Evolutionary conservation across 192 early-diverging fungal species (phyloP).

Genomic region (Gryganskiella cystojenkinii): DNA sequence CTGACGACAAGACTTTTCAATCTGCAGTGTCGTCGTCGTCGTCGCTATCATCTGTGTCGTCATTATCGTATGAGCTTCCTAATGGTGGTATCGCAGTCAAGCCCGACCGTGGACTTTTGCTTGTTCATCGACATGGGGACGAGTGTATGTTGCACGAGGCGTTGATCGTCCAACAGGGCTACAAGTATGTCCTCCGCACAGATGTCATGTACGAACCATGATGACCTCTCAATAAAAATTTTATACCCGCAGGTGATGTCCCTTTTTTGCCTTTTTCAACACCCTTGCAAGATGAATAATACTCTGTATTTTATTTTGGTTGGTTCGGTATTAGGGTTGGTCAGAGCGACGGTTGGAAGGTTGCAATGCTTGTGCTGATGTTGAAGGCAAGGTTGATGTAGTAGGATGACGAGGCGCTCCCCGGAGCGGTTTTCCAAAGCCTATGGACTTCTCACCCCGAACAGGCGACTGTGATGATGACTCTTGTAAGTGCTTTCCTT

Average conservation of each 20-base stretch:
- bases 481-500: neutral
- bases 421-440: slow-evolving; percentile 17
- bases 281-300: too few species aligned
- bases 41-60: slow-evolving; percentile 48
- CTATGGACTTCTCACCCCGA: slow-evolving; percentile 12
- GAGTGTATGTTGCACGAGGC: slow-evolving; percentile 72
- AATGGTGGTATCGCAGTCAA: slow-evolving; percentile 62
- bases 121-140: slow-evolving; percentile 71
- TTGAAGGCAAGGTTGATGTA: neutral
- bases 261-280: too few species aligned
- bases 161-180: slow-evolving; percentile 59
- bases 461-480: neutral
- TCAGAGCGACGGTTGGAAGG: neutral
- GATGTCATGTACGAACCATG: slow-evolving; percentile 62
- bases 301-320: too few species aligned
- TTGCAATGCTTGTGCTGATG: neutral
- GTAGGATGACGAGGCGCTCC: slow-evolving; percentile 7
- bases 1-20: neutral
- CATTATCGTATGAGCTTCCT: slow-evolving; percentile 60
- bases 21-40: neutral
- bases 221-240: slow-evolving; percentile 6
- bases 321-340: neutral
- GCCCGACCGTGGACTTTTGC: slow-evolving; percentile 63
- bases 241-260: too few species aligned
- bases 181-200: slow-evolving; percentile 69